A percentile compares a stretch with the other conserved stretches of the same genome.
Conservation (phyloP, 441 rosid genomes). For the Kokia cookei region DNA sequence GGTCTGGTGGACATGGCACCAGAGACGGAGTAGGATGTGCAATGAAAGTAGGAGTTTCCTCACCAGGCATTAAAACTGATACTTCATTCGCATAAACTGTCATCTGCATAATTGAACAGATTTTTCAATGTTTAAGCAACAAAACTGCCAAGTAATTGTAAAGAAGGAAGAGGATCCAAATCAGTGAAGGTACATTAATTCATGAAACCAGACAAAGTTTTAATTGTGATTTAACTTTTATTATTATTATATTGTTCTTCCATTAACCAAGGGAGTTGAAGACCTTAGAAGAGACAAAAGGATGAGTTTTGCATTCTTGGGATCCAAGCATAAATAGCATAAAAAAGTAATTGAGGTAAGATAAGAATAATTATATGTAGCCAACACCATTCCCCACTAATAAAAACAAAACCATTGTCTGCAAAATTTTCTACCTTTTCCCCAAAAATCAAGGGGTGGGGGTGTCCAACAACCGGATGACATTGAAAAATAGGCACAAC, state of each 20-base stretch:
- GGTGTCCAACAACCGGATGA: slow-evolving; percentile 10
- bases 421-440: slow-evolving; percentile 26
- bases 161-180: background rate
- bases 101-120: slow-evolving; percentile 43
- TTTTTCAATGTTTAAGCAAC: background rate
- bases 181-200: background rate
- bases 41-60: slow-evolving; percentile 74
- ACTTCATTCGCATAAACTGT: slow-evolving; percentile 71
- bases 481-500: background rate
- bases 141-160: background rate
- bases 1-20: slow-evolving; percentile 35
- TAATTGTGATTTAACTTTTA: background rate
- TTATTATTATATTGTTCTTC: background rate
- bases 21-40: slow-evolving; percentile 70
- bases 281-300: slow-evolving; percentile 15
- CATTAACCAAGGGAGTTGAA: slow-evolving; percentile 5
- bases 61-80: slow-evolving; percentile 96
- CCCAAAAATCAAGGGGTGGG: slow-evolving; percentile 37
- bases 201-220: background rate
- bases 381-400: slow-evolving; percentile 5
- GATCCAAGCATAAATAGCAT: slow-evolving; percentile 1
- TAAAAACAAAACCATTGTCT: slow-evolving; percentile 13
- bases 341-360: slow-evolving; percentile 12
- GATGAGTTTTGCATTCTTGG: slow-evolving; percentile 4
- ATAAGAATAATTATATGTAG: background rate